phyloP scores from a whole-genome alignment of 495 filamentous ascomycete species.

The Extremus antarcticus region DNA sequence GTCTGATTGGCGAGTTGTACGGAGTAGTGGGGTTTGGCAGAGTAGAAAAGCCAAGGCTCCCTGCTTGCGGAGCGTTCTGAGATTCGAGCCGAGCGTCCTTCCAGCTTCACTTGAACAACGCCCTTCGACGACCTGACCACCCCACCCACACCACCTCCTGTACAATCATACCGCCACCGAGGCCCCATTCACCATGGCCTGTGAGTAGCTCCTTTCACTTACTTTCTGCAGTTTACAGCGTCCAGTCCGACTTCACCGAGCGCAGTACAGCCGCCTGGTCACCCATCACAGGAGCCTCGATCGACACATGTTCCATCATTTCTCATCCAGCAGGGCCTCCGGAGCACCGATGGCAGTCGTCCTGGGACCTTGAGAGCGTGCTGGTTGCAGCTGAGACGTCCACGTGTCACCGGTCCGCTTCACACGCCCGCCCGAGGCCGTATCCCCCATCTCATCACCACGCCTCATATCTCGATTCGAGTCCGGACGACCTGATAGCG shows the following conservation, averaged over 20 bases:
- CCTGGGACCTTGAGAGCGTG: background rate
- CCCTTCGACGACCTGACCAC: constrained; percentile 6
- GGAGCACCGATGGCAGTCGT: background rate
- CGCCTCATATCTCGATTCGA: constrained; percentile 11
- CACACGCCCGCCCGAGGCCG: background rate
- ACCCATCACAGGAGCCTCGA: constrained; percentile 11
- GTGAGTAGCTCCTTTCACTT: constrained; percentile 24
- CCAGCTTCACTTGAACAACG: background rate
- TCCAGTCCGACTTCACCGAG: background rate
- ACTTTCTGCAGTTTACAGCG: background rate
- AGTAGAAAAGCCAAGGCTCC: too few species aligned
- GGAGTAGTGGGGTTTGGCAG: too few species aligned
- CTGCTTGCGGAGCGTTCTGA: too few species aligned
- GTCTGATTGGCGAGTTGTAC: too few species aligned
- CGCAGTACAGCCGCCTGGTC: background rate
- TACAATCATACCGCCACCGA: constrained; percentile 8
- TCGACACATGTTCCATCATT: constrained; percentile 10
- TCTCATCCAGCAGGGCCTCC: background rate
- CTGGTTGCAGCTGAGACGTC: background rate
- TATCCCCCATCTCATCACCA: constrained; percentile 5
- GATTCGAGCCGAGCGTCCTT: too few species aligned
- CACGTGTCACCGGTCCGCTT: constrained; percentile 3
- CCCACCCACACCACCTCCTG: background rate
- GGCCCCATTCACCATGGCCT: constrained; percentile 27
- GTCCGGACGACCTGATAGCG: background rate